Evolutionary conservation across 306 rosid species (phyloP), one percentile per base, ranked within the genome.

Genomic region (Prunus padus): DNA sequence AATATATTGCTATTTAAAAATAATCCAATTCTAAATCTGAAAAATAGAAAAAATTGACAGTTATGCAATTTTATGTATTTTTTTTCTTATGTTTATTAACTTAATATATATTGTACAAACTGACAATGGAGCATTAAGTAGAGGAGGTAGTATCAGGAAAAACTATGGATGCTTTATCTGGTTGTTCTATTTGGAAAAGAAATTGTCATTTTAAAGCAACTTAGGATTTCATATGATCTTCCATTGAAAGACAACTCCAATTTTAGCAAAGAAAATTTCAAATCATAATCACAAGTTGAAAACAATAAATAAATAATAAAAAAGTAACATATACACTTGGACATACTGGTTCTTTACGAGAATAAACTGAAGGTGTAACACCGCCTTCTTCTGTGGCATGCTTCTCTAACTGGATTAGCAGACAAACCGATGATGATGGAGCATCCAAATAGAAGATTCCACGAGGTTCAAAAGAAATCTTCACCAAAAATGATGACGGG

Each of bases 361-460:
- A 90, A 90, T 95, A 95, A 79, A 90, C 99, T 65, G 97, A 90
- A 83, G 97, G 80, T 15, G 92, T 72, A 76, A 95, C 92, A 74
- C 99, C 99, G 73, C 97, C 97, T 84, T 95, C 97, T 83, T 95
- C 99, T 19, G 97, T 88, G 72, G 91, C 93, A 89, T 95, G 97
- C 90, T 88, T 95, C 84, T 95, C 99, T 85, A 95, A 88, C 85
- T 95, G 99, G 87, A 95, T 92, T 62, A 95, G 83, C 79, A 95
- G 88, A 83, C 97, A 95, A 78, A 93, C 96, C 26, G 98, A 89
- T 68, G 97, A 90, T 12, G 99, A 92, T 63, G 99, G 97, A 30
- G 90, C 97, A 59, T 95, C 99, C 81, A 95, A 85, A 84, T 87
- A 82, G 85, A 95, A 95, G 76, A 91, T 81, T 84, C 91, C 93